phyloP scores from a whole-genome alignment of 129 eudicot species.

The Centaurea solstitialis region DNA sequence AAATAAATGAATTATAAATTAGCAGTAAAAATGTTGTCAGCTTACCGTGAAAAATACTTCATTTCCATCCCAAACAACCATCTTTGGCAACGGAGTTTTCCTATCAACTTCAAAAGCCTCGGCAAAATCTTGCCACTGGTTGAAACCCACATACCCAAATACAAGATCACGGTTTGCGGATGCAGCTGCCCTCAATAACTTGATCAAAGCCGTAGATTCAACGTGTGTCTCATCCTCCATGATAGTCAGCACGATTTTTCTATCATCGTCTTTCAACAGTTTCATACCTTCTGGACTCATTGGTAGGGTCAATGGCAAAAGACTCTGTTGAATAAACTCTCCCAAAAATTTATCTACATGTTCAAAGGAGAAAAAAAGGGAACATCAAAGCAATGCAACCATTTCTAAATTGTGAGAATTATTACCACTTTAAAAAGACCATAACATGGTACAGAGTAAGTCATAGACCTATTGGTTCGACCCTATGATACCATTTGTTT shows the following conservation, averaged over 20 bases:
- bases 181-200: conserved; percentile 86
- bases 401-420: background rate
- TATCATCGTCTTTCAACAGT: conserved; percentile 73
- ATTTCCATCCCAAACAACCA: conserved; percentile 98
- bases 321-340: conserved; percentile 77
- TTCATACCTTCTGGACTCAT: conserved; percentile 65
- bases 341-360: conserved; percentile 71
- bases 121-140: conserved; percentile 73
- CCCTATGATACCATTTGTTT: background rate
- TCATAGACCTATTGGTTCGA: background rate
- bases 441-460: too few species aligned
- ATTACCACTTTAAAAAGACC: background rate
- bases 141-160: conserved; percentile 84
- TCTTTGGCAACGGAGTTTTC: conserved; percentile 78
- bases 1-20: background rate
- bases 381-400: background rate
- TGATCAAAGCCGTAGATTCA: conserved; percentile 58
- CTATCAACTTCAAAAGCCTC: conserved; percentile 85
- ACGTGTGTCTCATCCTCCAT: conserved; percentile 64
- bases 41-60: conserved; percentile 79
- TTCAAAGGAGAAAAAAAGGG: conserved; percentile 7
- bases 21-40: background rate
- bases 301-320: conserved; percentile 78
- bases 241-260: conserved; percentile 81
- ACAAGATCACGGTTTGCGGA: conserved; percentile 93